phyloP scores from a whole-genome alignment of 2,329 filamentous ascomycete genomes.

The Microsporum audouinii region DNA sequence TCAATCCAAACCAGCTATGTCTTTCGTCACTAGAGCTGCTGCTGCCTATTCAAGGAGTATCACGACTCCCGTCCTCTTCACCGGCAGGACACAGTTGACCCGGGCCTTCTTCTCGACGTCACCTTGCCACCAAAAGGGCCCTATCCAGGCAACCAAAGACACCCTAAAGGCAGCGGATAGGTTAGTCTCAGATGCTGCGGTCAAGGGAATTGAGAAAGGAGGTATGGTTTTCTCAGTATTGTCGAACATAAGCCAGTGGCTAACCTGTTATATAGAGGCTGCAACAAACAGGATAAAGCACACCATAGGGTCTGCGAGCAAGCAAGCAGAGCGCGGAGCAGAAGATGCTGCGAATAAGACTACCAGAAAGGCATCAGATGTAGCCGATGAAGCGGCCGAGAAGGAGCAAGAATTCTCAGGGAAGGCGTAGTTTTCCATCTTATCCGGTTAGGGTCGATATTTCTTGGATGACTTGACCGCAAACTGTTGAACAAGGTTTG shows the following conservation, averaged over 20 bases:
- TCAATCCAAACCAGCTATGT: constrained; percentile 21
- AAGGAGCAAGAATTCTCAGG: constrained; percentile 20
- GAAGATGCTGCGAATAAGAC: constrained; percentile 18
- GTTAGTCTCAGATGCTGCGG: constrained; percentile 43
- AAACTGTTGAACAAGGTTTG: not conserved
- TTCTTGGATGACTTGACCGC: not conserved
- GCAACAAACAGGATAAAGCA: constrained; percentile 37
- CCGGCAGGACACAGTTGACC: constrained; percentile 10
- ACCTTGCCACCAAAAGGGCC: constrained; percentile 38
- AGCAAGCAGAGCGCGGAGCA: constrained; percentile 25
- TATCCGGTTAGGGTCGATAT: not conserved
- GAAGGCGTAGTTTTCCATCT: constrained; percentile 12
- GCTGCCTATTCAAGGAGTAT: constrained; percentile 18
- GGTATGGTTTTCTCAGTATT: constrained; percentile 34
- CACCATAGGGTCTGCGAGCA: constrained; percentile 28
- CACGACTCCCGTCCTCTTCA: constrained; percentile 10
- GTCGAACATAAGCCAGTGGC: not conserved
- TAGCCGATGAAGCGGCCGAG: constrained; percentile 19
- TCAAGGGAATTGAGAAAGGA: constrained; percentile 52
- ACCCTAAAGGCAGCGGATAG: constrained; percentile 48
- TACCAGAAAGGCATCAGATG: constrained; percentile 27
- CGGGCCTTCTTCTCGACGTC: constrained; percentile 42
- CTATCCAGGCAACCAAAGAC: constrained; percentile 47
- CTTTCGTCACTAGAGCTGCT: constrained; percentile 26
- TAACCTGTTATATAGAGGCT: constrained; percentile 35